Evolutionary conservation across 495 filamentous ascomycete species (phyloP), one percentile per base, ranked within the genome.

Genomic region (Penicillium cinerascens): DNA sequence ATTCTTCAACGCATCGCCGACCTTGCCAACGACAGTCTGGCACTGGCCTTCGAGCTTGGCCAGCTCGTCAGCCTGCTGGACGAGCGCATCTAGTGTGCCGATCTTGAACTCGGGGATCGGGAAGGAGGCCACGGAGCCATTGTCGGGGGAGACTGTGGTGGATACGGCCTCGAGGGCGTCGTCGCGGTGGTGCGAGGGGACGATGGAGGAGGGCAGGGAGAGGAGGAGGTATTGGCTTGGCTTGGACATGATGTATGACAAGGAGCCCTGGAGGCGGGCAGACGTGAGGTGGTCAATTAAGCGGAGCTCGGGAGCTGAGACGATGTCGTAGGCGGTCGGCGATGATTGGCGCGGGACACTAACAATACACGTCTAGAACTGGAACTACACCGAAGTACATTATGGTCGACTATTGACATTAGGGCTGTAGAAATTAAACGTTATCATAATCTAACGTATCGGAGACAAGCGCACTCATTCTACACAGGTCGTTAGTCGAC

Each of bases 1-100:
- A 48, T 75, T 83, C 68, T 79, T 80, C 71, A 98, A 69, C 42
- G 89, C 88, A 64, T 98, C 93, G 51, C 83, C 85, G 36, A 97
- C 88, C 72, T 97, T 97, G 42, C 76, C 78, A 37, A 95, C 91
- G 9, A 96, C 89, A 40, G 77, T 83, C 71, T 92, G 87, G 60
- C 91, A 96, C 26, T 80, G 79, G 11, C 73, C 61, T 52, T 90
- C 87, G 25, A 98, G 83, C 82, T 97, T 98, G 29, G 86, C 81
- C 38, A 98, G 76, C 63, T 96, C 92, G 66, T 98, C 93, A 35
- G 93, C 93, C 66, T 98, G 92, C 73, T 95, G 89, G 22, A 98
- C 91, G n/a, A 98, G 76, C 38, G 88, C 89, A 71, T 98, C 93
- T 43, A 98, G 79, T 1, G 93, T 96, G 45, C 93, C 93, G 69